Base-by-base conservation (phyloP, 2,329 filamentous ascomycete species). In the Hymenotorrendiella dingleyae region DNA sequence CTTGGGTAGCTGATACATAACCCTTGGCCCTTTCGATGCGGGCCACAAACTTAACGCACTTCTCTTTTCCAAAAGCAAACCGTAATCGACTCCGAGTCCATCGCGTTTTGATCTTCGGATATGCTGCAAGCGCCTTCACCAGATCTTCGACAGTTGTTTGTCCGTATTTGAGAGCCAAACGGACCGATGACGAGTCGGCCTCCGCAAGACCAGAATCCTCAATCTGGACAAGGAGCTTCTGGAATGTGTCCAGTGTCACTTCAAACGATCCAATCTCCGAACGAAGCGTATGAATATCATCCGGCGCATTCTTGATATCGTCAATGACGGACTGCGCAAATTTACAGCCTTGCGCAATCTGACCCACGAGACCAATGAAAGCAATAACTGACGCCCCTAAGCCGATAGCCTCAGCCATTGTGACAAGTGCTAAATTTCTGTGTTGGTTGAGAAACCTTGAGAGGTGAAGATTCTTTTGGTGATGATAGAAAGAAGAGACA, bases 271-370 rank as follows among this genome's bases (percentile, higher is more conserved):
- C 11, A 10, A 38, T 28, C 36, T 38, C 23, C 3, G 20, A 27
- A 16, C 23, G 23, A 14, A 38, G 16, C 3, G 22, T 14, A 6
- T 12, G 23, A 6, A 38, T 2, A 12, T 38, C 23, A 7, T 28
- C 36, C 5, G 23, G n/a, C n/a, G 36, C 36, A 28, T 38, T 23
- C n/a, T 1, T 8, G 6, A 38, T 20, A 28, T 28, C 36, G 23
- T 38, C 36, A 10, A 38, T 12, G 3, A 28, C 10, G 4, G 23
- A 17, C 16, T 16, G 17, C 14, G 28, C 21, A 23, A 11, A 38
- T n/a, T 28, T 20, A 27, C 37, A 32, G 24, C 37, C 37, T 40
- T 40, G 37, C 12, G 27, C 27, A 21, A 40, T 8, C 22, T 40
- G 36, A 11, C 36, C 36, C 10, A 27, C 36, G 6, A 40, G 19